phyloP scores from a whole-genome alignment of 805 yeast genomes.

The Saturnispora serradocipensis region DNA sequence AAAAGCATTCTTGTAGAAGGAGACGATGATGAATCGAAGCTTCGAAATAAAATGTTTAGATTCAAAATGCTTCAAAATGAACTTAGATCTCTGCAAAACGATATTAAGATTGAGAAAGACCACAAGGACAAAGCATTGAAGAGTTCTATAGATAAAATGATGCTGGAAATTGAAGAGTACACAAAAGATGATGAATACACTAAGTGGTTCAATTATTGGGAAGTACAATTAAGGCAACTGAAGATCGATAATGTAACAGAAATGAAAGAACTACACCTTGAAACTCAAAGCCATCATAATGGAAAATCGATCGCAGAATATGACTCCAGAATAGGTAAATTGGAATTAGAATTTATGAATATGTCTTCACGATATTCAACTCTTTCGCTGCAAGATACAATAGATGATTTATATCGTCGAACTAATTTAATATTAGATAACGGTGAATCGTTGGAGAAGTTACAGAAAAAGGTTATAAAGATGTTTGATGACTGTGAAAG shows the following conservation, averaged over 20 bases:
- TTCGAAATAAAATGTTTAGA: conserved; percentile 5
- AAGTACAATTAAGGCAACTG: background rate
- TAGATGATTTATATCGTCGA: conserved; percentile 22
- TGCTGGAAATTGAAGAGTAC: conserved; percentile 2
- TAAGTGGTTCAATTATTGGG: conserved; percentile 10
- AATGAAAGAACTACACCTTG: background rate
- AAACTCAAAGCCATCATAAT: background rate
- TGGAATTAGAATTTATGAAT: conserved; percentile 9
- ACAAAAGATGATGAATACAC: background rate
- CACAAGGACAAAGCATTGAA: background rate
- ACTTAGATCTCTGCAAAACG: conserved; percentile 9
- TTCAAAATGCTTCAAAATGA: conserved; percentile 11
- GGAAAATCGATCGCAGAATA: conserved; percentile 1
- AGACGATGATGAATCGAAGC: background rate
- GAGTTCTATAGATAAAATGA: conserved; percentile 2
- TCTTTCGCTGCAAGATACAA: conserved; percentile 17
- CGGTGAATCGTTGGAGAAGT: conserved; percentile 10
- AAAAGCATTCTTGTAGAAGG: background rate
- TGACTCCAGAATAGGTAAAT: conserved; percentile 12
- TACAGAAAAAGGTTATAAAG: conserved; percentile 11
- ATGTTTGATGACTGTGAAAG: conserved; percentile 10
- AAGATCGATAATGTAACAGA: background rate
- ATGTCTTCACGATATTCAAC: background rate
- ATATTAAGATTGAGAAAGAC: conserved; percentile 7
- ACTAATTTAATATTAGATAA: conserved; percentile 16